These are phyloP conservation scores for Aspergillus sojae DNA, from an alignment of 2,329 filamentous ascomycete genomes.

Conservation along the genomic window DNA sequence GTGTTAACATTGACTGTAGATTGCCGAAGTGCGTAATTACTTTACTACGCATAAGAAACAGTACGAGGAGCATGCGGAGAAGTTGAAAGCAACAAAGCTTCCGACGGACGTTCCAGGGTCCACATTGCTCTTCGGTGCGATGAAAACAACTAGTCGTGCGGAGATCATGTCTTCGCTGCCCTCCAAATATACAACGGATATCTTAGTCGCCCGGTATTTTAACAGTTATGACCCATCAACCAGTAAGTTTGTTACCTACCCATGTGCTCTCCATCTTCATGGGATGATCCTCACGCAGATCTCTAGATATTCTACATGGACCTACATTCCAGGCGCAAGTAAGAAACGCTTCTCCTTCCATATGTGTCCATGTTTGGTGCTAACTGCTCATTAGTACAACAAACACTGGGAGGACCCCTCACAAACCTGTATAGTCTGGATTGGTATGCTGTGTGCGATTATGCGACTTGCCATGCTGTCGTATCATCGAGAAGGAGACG, in stretches of 20 bases:
- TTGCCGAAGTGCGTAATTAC: constrained; percentile 91
- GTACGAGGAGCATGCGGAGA: constrained; percentile 77
- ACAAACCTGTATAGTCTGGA: constrained; percentile 62
- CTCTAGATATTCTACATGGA: constrained; percentile 71
- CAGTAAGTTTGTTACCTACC: constrained; percentile 46
- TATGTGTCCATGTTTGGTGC: constrained; percentile 9
- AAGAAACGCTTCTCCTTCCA: constrained; percentile 15
- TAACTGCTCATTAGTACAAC: constrained; percentile 53
- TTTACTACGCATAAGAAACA: constrained; percentile 86
- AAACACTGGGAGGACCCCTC: constrained; percentile 62
- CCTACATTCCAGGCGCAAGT: constrained; percentile 82
- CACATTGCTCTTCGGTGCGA: constrained; percentile 76
- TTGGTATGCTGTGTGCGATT: constrained; percentile 65
- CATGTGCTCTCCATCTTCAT: neutral
- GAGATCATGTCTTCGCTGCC: constrained; percentile 82
- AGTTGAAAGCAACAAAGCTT: constrained; percentile 69
- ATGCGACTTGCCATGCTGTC: constrained; percentile 67
- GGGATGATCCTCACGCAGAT: constrained; percentile 9
- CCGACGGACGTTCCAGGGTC: constrained; percentile 62
- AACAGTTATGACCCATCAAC: constrained; percentile 72
- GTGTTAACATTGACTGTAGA: constrained; percentile 49
- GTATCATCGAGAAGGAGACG: constrained; percentile 63
- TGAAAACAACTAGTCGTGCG: constrained; percentile 67
- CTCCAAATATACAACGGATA: constrained; percentile 77
- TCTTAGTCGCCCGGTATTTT: constrained; percentile 86